Conservation (phyloP, 805 yeast genomes). For the Zygoascus ofunaensis region DNA sequence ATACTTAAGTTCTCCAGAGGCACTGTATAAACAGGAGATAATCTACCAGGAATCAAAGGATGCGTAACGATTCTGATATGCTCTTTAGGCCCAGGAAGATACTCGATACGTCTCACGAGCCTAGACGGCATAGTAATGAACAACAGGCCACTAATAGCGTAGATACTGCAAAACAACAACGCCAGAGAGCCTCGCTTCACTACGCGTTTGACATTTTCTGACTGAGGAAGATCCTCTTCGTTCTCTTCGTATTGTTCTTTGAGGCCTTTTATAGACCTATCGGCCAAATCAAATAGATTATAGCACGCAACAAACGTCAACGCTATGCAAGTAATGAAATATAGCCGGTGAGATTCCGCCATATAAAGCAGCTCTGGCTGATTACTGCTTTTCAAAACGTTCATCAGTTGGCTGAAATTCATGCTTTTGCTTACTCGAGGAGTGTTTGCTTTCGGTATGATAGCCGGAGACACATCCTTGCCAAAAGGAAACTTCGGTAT, state of each 20-base stretch:
- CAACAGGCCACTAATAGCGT: slow-evolving; percentile 35
- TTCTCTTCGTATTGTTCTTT: slow-evolving; percentile 46
- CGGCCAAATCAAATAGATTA: slow-evolving; percentile 45
- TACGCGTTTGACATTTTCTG: slow-evolving; percentile 31
- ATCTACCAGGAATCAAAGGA: slow-evolving; percentile 63
- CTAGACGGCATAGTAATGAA: slow-evolving; percentile 56
- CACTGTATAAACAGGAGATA: slow-evolving; percentile 65
- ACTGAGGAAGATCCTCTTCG: slow-evolving; percentile 35
- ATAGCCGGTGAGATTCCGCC: slow-evolving; percentile 73
- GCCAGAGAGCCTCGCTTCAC: slow-evolving; percentile 31
- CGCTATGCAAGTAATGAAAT: slow-evolving; percentile 60
- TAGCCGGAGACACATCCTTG: slow-evolving; percentile 54
- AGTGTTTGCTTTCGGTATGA: slow-evolving; percentile 67
- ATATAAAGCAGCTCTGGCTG: slow-evolving; percentile 72
- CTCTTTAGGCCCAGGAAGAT: slow-evolving; percentile 46
- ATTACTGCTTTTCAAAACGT: slow-evolving; percentile 42
- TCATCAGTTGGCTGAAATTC: slow-evolving; percentile 54
- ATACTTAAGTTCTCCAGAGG: slow-evolving; percentile 50
- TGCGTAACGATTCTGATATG: slow-evolving; percentile 61
- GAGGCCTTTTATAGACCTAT: slow-evolving; percentile 46
- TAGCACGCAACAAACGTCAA: slow-evolving; percentile 64
- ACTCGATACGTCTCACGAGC: slow-evolving; percentile 67
- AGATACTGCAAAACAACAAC: slow-evolving; percentile 28
- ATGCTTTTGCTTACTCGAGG: slow-evolving; percentile 56
- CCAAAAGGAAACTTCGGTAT: slow-evolving; percentile 59